Evolutionary conservation across 2,329 filamentous ascomycete genomes (phyloP).

Genomic region (Golovinomyces cichoracearum): DNA sequence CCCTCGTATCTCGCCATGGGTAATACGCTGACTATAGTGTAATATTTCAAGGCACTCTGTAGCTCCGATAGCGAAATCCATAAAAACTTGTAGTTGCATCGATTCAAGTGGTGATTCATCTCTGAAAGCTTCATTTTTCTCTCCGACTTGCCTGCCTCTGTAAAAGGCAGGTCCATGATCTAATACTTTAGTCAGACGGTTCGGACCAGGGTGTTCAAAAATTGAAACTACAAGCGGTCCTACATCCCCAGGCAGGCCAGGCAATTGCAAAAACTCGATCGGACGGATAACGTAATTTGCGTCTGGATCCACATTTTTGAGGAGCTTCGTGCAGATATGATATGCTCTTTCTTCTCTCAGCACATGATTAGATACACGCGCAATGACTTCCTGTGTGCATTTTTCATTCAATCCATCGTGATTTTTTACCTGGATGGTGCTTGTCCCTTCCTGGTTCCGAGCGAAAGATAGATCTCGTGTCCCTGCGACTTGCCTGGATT

Average conservation of each 20-base stretch:
- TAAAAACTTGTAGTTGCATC: slow-evolving; percentile 50
- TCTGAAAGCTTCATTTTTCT: slow-evolving; percentile 16
- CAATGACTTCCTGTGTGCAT: slow-evolving; percentile 29
- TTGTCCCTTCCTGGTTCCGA: not conserved
- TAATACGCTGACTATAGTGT: slow-evolving; percentile 62
- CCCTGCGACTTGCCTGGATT: slow-evolving; percentile 36
- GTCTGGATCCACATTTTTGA: slow-evolving; percentile 41
- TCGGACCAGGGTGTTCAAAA: slow-evolving; percentile 51
- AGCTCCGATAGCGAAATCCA: slow-evolving; percentile 77
- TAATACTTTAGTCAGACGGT: slow-evolving; percentile 43
- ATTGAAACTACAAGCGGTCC: slow-evolving; percentile 49
- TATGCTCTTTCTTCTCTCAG: slow-evolving; percentile 68
- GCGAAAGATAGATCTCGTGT: slow-evolving; percentile 17
- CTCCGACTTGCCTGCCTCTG: slow-evolving; percentile 25
- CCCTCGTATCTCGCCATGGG: slow-evolving; percentile 73
- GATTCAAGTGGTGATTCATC: slow-evolving; percentile 23
- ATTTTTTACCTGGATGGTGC: not conserved
- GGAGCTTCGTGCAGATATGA: slow-evolving; percentile 51
- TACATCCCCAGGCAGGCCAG: slow-evolving; percentile 40
- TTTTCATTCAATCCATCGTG: not conserved
- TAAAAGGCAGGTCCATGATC: slow-evolving; percentile 57
- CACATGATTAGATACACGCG: slow-evolving; percentile 56
- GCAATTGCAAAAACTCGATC: slow-evolving; percentile 50
- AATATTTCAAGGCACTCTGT: slow-evolving; percentile 65
- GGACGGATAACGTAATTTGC: slow-evolving; percentile 56